phyloP scores from a whole-genome alignment of 306 rosid genomes.

The Quercus dentata region DNA sequence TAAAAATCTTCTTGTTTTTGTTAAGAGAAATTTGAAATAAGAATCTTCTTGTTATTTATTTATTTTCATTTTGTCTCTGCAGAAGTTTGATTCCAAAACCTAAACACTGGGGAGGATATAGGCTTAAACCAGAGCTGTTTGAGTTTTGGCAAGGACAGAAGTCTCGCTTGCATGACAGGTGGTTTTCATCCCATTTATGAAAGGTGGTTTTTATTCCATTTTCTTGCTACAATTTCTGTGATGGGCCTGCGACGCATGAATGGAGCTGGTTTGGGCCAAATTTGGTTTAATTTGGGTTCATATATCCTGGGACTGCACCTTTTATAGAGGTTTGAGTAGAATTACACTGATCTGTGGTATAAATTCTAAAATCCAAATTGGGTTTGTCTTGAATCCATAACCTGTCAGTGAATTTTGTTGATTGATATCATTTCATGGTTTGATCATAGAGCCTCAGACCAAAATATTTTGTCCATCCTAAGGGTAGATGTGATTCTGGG shows the following conservation, averaged over 20 bases:
- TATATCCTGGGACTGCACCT: neutral
- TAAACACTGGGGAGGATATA: conserved; percentile 93
- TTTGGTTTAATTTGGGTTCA: neutral
- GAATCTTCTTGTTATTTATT: too few species aligned
- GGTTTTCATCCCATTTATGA: conserved; percentile 60
- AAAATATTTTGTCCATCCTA: neutral
- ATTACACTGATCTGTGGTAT: neutral
- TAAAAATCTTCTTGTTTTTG: conserved; percentile 11
- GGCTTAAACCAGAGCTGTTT: conserved; percentile 72
- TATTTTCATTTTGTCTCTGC: conserved; percentile 28
- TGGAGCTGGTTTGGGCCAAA: neutral
- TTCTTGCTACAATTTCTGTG: conserved; percentile 13
- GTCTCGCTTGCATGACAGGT: conserved; percentile 99
- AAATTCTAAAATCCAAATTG: neutral
- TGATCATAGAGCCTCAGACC: neutral
- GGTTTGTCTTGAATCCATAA: neutral
- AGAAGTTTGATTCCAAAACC: conserved; percentile 89
- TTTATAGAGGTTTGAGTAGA: neutral
- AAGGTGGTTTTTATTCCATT: conserved; percentile 35
- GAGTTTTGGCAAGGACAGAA: conserved; percentile 98
- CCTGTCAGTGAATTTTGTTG: neutral
- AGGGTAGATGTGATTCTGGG: neutral
- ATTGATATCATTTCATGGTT: conserved; percentile 2
- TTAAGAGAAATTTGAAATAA: too few species aligned
- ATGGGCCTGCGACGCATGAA: neutral